phyloP scores from a whole-genome alignment of 331 rosid genomes.

The Dryas integrifolia region DNA sequence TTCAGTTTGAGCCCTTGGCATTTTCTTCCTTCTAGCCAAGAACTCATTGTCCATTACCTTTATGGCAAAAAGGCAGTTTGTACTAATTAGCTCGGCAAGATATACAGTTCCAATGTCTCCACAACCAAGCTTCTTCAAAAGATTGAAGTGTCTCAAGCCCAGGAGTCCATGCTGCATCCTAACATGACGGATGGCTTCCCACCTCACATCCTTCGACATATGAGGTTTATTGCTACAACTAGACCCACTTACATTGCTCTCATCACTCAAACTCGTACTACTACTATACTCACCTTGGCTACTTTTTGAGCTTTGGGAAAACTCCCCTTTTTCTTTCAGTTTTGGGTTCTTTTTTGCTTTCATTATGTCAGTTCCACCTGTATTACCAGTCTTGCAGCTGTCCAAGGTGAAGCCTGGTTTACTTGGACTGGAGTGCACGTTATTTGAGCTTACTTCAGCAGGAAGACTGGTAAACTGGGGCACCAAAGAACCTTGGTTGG shows the following conservation, averaged over 20 bases:
- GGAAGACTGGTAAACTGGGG: slow-evolving; percentile 34
- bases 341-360: slow-evolving; percentile 50
- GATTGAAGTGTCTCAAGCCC: slow-evolving; percentile 80
- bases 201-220: slow-evolving; percentile 94
- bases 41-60: slow-evolving; percentile 98
- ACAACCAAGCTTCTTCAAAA: slow-evolving; percentile 92
- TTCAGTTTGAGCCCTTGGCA: slow-evolving; percentile 96
- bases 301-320: slow-evolving; percentile 92
- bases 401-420: slow-evolving; percentile 40
- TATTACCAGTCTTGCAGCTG: slow-evolving; percentile 32
- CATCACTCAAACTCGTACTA: slow-evolving; percentile 94
- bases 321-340: slow-evolving; percentile 68
- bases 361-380: slow-evolving; percentile 36
- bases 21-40: slow-evolving; percentile 86
- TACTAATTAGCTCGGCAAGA: slow-evolving; percentile 80
- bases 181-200: slow-evolving; percentile 81
- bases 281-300: slow-evolving; percentile 93
- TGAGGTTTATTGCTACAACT: slow-evolving; percentile 94
- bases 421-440: slow-evolving; percentile 34
- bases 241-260: slow-evolving; percentile 74
- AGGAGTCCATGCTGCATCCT: slow-evolving; percentile 63
- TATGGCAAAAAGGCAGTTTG: slow-evolving; percentile 82
- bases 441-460: slow-evolving; percentile 36
- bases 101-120: slow-evolving; percentile 97
- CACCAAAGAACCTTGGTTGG: slow-evolving; percentile 34